These are phyloP conservation scores for Biancaea sappan DNA, from an alignment of 306 rosid genomes.

Conservation along the genomic window DNA sequence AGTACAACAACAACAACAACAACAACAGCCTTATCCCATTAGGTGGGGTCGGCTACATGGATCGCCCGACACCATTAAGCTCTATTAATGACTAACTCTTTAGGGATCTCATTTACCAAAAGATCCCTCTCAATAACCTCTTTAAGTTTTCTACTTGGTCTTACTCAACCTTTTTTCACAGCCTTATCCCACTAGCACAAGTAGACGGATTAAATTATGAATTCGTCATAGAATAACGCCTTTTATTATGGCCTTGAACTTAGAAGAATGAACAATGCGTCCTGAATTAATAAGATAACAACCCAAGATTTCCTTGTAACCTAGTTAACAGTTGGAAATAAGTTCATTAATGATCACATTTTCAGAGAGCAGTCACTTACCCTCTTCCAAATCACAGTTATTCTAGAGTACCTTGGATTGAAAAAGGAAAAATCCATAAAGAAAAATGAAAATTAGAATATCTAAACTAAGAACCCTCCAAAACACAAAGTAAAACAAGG, in stretches of 20 bases:
- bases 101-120: too few species aligned
- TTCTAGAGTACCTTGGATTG: neutral
- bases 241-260: neutral
- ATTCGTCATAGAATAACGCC: neutral
- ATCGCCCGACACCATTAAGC: too few species aligned
- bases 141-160: too few species aligned
- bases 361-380: slow-evolving; percentile 11
- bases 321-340: neutral
- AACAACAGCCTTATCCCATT: too few species aligned
- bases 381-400: slow-evolving; percentile 9
- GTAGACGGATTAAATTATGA: too few species aligned
- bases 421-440: neutral
- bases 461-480: neutral
- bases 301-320: slow-evolving; percentile 13
- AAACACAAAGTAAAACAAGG: neutral
- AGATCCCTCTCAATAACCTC: too few species aligned
- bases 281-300: neutral
- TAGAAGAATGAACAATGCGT: neutral
- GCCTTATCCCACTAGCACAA: too few species aligned
- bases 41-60: too few species aligned
- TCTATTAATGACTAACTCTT: too few species aligned
- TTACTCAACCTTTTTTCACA: too few species aligned
- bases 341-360: slow-evolving; percentile 4
- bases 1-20: too few species aligned
- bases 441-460: neutral